A percentile compares a stretch with the other conserved stretches of the same genome.
These are phyloP conservation scores for Eustoma russellianum DNA, from an alignment of 257 asterid genomes.

Conservation along the genomic window DNA sequence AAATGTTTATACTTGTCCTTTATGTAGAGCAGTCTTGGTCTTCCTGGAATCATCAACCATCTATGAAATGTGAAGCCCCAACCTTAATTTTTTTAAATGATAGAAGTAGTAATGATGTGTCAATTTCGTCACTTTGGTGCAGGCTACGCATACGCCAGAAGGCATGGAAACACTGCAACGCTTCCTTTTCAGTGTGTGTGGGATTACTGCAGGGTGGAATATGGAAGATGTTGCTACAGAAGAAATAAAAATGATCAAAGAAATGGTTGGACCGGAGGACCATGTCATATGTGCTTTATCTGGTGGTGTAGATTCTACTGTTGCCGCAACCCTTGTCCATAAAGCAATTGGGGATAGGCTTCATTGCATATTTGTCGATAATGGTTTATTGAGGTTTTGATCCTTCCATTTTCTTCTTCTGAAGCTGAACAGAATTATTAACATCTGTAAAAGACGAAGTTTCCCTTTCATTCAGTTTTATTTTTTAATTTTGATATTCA, in stretches of 20 bases:
- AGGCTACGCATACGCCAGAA: constrained; percentile 88
- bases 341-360: constrained; percentile 91
- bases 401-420: not conserved
- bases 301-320: constrained; percentile 95
- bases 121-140: constrained; percentile 10
- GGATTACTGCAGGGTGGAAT: constrained; percentile 63
- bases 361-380: constrained; percentile 88
- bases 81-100: too few species aligned
- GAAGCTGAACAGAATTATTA: not conserved
- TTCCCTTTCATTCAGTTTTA: too few species aligned
- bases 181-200: constrained; percentile 71
- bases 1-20: too few species aligned
- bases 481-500: too few species aligned
- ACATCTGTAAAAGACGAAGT: not conserved
- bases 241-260: constrained; percentile 52
- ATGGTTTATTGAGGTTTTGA: constrained; percentile 65
- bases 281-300: constrained; percentile 90
- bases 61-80: too few species aligned
- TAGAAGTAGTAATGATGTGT: too few species aligned
- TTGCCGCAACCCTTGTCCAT: constrained; percentile 89
- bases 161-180: constrained; percentile 77
- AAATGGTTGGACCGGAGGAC: constrained; percentile 56
- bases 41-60: too few species aligned
- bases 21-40: too few species aligned
- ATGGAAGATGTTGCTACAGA: constrained; percentile 82